Conservation (phyloP, 192 early-diverging fungal species). For the Umbelopsis sp. region DNA sequence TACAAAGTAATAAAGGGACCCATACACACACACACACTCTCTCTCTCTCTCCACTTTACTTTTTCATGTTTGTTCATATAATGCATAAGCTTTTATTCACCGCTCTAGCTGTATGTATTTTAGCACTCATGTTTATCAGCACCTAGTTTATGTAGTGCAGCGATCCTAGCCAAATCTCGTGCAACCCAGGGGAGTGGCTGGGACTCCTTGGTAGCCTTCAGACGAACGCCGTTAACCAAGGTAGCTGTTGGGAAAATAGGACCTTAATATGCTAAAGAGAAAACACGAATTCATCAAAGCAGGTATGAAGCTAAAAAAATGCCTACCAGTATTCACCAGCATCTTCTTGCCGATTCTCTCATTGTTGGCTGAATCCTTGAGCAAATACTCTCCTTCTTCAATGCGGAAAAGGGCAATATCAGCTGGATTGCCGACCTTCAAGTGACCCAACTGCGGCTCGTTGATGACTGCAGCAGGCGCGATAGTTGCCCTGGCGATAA, state of each 20-base stretch:
- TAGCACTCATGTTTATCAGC: neutral
- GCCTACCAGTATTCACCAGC: slow-evolving; percentile 19
- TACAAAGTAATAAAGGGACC: too few species aligned
- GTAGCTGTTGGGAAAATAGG: neutral
- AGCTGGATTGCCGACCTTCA: slow-evolving; percentile 26
- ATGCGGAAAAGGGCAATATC: slow-evolving; percentile 29
- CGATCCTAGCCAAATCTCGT: slow-evolving; percentile 12
- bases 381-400: slow-evolving; percentile 13
- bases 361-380: slow-evolving; percentile 18
- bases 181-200: slow-evolving; percentile 19
- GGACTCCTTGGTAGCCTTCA: slow-evolving; percentile 13
- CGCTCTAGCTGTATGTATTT: neutral
- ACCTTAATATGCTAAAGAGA: neutral
- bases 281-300: neutral
- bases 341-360: neutral
- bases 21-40: too few species aligned
- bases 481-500: slow-evolving; percentile 21
- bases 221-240: neutral
- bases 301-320: too few species aligned
- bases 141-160: slow-evolving; percentile 7
- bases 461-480: slow-evolving; percentile 25
- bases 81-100: too few species aligned
- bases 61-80: too few species aligned
- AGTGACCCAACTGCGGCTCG: slow-evolving; percentile 17
- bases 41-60: too few species aligned